phyloP scores from a whole-genome alignment of 441 rosid species.

The Pelargonium australe region DNA sequence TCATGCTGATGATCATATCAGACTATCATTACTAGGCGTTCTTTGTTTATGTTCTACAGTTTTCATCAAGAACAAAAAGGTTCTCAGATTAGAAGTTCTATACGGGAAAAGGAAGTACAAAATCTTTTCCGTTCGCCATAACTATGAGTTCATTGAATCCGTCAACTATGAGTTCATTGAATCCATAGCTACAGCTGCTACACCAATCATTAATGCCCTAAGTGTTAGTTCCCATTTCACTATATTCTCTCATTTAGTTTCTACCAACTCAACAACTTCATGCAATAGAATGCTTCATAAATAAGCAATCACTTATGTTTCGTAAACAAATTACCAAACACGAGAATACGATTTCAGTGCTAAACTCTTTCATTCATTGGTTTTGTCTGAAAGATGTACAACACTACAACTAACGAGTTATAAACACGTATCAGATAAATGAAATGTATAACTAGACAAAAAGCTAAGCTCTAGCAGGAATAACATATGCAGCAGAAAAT shows the following conservation, averaged over 20 bases:
- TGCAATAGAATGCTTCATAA: not conserved
- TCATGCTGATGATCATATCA: no score
- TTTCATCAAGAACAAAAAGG: no score
- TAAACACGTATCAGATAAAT: not conserved
- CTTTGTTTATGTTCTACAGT: no score
- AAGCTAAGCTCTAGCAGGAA: slow-evolving; percentile 1
- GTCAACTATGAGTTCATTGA: no score
- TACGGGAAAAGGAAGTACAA: no score
- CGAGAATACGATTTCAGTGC: not conserved
- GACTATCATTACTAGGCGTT: no score
- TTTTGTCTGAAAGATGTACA: not conserved
- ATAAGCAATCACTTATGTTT: not conserved
- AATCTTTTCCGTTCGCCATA: no score
- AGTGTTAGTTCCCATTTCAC: no score
- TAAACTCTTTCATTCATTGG: slow-evolving; percentile 5
- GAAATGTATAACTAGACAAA: not conserved
- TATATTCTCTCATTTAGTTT: not conserved
- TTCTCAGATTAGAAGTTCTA: no score
- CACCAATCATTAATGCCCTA: no score
- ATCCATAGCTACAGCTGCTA: no score
- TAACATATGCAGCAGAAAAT: slow-evolving; percentile 4
- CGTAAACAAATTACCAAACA: not conserved
- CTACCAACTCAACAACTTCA: not conserved
- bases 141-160: no score
- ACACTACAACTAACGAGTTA: not conserved